phyloP scores from a whole-genome alignment of 371 early-diverging fungal species.

The Smittium culicis region DNA sequence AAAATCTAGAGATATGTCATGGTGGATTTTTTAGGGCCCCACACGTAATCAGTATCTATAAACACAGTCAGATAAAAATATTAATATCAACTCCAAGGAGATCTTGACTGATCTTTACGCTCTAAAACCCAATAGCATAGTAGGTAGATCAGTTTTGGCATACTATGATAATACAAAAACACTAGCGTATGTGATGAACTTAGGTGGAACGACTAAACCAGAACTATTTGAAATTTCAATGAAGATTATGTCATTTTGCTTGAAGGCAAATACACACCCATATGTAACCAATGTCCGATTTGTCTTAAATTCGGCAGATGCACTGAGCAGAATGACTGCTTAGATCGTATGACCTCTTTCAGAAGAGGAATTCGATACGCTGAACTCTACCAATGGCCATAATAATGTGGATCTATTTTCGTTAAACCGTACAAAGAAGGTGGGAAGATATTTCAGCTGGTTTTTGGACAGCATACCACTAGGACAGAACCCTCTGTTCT shows the following conservation, averaged over 20 bases:
- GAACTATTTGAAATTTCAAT: not conserved
- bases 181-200: not conserved
- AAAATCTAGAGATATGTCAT: not conserved
- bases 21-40: not conserved
- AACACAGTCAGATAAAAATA: not conserved
- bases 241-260: not conserved
- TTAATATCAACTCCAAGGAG: not conserved
- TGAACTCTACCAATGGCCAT: not conserved
- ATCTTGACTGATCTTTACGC: not conserved
- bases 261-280: not conserved
- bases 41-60: not conserved
- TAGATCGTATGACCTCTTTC: constrained; percentile 10
- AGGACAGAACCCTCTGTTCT: constrained; percentile 23
- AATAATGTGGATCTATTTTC: constrained; percentile 28
- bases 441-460: constrained; percentile 16
- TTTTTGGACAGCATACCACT: constrained; percentile 17
- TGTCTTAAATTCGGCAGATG: not conserved
- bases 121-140: not conserved
- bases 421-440: constrained; percentile 11
- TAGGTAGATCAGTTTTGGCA: not conserved
- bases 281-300: not conserved
- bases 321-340: not conserved
- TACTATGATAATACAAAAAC: not conserved
- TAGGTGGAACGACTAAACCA: not conserved
- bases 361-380: not conserved